Evolutionary conservation across 2,329 filamentous ascomycete genomes (phyloP), one percentile per base, ranked within the genome.

Genomic region (Beauveria australis): DNA sequence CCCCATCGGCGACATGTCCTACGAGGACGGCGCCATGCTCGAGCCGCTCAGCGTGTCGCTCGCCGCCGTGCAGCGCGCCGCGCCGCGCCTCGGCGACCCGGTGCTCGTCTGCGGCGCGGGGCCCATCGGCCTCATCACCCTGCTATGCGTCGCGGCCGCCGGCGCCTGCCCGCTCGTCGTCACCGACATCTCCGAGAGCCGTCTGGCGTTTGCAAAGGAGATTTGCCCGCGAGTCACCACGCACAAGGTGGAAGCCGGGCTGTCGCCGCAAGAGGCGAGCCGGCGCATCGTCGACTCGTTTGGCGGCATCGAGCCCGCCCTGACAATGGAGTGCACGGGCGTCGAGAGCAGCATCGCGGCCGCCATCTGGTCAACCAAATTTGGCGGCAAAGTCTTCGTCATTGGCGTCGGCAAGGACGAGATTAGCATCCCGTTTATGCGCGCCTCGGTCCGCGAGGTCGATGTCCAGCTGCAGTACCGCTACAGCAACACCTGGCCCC

Each of bases 381-480:
- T 97, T 70, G 94, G 93, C 66, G 93, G 94, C 68, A 96, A 95
- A 76, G 93, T 97, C 59, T 97, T 97, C 71, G 89, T 97, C 65
- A 95, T 97, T 66, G 93, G 93, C 46, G 92, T 97, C 3, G 94
- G 93, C 66, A 93, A 89, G 81, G 92, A 94, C 73, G 91, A 97
- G 79, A 94, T 97, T 79, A 91, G 85, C 75, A 89, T 97, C 65
- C 93, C 93, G 30, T 97, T 97, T 75, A 97, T 97, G 93, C 80
- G 91, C 56, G 83, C 93, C 61, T 93, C 89, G 68, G 93, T 92
- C 6, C 84, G 90, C 65, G 94, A 97, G 78, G 89, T 97, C 67
- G 93, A 97, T 75, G 80, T 97, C 63, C 91, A 96, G 77, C 94
- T 97, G 75, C 93, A 97, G 79, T 97, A 97, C 79, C 85, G 94